Conservation (phyloP, 495 filamentous ascomycete genomes). For the Geopyxis carbonaria region DNA sequence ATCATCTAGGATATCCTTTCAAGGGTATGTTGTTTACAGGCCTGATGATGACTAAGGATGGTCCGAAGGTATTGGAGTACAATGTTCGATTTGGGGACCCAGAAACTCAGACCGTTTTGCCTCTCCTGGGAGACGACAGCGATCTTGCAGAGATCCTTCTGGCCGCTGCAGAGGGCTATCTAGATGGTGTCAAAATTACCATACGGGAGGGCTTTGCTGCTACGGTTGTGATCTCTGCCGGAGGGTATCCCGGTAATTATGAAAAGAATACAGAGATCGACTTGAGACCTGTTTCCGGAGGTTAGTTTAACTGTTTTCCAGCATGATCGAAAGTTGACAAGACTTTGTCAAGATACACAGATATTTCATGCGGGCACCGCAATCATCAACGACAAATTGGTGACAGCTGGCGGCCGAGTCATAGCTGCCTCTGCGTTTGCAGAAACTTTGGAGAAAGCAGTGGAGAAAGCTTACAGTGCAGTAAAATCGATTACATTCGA, state of each 20-base stretch:
- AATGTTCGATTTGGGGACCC: constrained; percentile 95
- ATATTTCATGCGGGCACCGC: constrained; percentile 92
- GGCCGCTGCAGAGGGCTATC: constrained; percentile 59
- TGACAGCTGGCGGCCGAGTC: constrained; percentile 73
- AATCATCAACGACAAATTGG: constrained; percentile 41
- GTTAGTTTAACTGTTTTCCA: constrained; percentile 22
- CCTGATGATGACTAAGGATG: constrained; percentile 79
- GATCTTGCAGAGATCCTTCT: constrained; percentile 85
- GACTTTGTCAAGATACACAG: constrained; percentile 34
- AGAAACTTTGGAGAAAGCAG: constrained; percentile 55
- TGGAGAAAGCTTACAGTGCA: constrained; percentile 65
- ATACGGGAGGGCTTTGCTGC: constrained; percentile 53
- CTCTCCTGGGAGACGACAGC: constrained; percentile 58
- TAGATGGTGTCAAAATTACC: constrained; percentile 52
- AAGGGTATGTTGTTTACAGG: constrained; percentile 84
- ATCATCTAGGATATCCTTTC: constrained; percentile 45
- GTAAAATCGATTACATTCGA: constrained; percentile 68
- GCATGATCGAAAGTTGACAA: constrained; percentile 6
- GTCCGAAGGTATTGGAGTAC: constrained; percentile 85
- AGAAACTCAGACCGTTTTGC: constrained; percentile 83
- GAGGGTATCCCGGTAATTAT: constrained; percentile 87
- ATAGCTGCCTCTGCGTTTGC: constrained; percentile 76
- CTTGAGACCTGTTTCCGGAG: constrained; percentile 32
- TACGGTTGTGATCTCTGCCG: constrained; percentile 85
- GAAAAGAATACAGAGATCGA: constrained; percentile 63